These are phyloP conservation scores for Bryoerythrophyllum caledonicum DNA, from an alignment of 225 moss, liverwort and hornwort genomes.

Conservation along the genomic window DNA sequence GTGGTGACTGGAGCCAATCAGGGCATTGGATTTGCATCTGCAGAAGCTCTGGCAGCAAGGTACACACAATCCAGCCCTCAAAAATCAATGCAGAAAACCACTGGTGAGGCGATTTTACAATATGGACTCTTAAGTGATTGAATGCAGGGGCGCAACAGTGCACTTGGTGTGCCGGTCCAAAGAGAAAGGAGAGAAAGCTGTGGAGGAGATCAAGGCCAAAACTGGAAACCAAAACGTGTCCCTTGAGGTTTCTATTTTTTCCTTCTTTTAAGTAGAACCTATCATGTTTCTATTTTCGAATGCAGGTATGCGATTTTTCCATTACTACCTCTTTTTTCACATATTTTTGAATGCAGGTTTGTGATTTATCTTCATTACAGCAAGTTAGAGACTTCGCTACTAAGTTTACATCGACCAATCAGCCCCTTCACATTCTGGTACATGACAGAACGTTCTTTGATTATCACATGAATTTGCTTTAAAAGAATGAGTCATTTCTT, in stretches of 20 bases:
- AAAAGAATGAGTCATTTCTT: too few relatives aligned
- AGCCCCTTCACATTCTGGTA: conserved; percentile 79
- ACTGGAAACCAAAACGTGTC: conserved; percentile 67
- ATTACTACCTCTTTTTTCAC: too few relatives aligned
- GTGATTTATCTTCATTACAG: conserved; percentile 72
- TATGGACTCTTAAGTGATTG: neutral
- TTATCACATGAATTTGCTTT: neutral
- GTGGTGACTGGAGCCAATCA: conserved; percentile 84
- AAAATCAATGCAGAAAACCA: too few relatives aligned
- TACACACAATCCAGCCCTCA: neutral
- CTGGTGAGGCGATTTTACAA: too few relatives aligned
- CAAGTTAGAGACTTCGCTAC: conserved; percentile 65
- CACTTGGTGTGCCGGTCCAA: conserved; percentile 70
- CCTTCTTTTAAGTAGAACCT: neutral
- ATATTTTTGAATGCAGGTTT: conserved; percentile 53
- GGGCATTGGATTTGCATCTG: conserved; percentile 78
- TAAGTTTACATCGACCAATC: conserved; percentile 45
- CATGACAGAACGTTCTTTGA: neutral
- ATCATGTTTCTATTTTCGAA: neutral
- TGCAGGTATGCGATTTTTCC: conserved; percentile 75
- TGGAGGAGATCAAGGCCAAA: conserved; percentile 65
- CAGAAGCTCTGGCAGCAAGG: conserved; percentile 76
- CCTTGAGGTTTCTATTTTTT: conserved; percentile 48
- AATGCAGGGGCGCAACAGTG: conserved; percentile 71
- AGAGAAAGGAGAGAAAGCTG: conserved; percentile 73